Conservation (phyloP, 2,329 filamentous ascomycete genomes). For the Colletotrichum liaoningense region DNA sequence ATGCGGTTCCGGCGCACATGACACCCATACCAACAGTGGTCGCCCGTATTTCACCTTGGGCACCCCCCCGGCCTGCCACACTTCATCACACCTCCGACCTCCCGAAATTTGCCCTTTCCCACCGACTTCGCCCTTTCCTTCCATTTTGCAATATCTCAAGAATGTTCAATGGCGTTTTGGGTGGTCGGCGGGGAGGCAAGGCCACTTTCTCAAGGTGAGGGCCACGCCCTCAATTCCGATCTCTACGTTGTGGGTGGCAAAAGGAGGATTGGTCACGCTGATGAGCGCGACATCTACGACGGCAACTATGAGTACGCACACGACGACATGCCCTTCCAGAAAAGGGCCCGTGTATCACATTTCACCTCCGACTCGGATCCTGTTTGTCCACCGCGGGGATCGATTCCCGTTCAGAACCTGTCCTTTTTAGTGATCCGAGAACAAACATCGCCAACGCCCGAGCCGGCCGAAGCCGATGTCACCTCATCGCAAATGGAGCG, state of each 20-base stretch:
- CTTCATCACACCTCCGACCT: neutral
- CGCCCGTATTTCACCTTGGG: conserved; percentile 34
- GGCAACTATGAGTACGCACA: conserved; percentile 40
- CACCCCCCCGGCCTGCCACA: conserved; percentile 14
- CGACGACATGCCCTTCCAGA: conserved; percentile 38
- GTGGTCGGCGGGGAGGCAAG: conserved; percentile 34
- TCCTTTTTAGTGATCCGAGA: conserved; percentile 54
- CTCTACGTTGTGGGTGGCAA: conserved; percentile 51
- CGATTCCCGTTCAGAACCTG: conserved; percentile 45
- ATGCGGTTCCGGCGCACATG: conserved; percentile 36
- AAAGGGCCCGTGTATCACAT: conserved; percentile 25
- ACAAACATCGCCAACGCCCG: conserved; percentile 41
- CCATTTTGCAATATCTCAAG: conserved; percentile 37
- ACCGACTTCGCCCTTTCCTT: conserved; percentile 9
- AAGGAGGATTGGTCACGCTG: conserved; percentile 50
- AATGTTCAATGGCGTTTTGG: conserved; percentile 48
- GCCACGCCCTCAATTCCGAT: conserved; percentile 17
- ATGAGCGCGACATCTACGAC: conserved; percentile 46
- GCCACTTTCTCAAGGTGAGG: conserved; percentile 23
- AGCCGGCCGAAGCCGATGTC: conserved; percentile 29
- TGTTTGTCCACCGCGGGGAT: conserved; percentile 36
- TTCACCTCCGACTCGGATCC: neutral
- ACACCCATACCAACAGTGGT: conserved; percentile 25
- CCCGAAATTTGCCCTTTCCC: conserved; percentile 11
- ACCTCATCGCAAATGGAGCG: conserved; percentile 54